Evolutionary conservation across 768 basidiomycete species (phyloP).

Genomic region (Naganishia randhawae): DNA sequence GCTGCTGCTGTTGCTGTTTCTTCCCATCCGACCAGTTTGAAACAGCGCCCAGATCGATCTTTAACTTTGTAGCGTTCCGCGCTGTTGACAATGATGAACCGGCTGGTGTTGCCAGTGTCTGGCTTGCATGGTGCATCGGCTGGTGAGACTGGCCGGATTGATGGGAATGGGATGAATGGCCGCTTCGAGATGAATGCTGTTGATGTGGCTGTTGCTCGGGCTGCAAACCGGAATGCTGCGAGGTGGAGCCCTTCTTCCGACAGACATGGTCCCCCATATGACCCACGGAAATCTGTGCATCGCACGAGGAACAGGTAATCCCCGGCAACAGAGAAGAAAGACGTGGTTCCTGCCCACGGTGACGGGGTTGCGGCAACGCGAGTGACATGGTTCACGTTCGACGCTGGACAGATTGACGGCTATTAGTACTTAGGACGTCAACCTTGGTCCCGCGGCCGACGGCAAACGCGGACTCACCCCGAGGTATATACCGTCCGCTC

Average conservation of each 20-base stretch:
- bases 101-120: background rate
- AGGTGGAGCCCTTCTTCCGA: constrained; percentile 21
- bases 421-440: background rate
- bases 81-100: constrained; percentile 10
- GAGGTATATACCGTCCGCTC: background rate
- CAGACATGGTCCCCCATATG: constrained; percentile 78
- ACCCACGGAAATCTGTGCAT: constrained; percentile 64
- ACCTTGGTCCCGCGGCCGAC: background rate
- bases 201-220: constrained; percentile 10
- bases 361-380: constrained; percentile 1
- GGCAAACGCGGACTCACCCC: background rate
- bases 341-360: background rate
- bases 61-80: constrained; percentile 8
- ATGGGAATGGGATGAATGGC: constrained; percentile 17
- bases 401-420: background rate
- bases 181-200: constrained; percentile 19
- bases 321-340: constrained; percentile 54
- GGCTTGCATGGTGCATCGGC: constrained; percentile 31
- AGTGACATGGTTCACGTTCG: constrained; percentile 9
- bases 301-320: constrained; percentile 80
- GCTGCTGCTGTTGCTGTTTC: background rate
- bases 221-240: constrained; percentile 2
- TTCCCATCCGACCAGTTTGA: background rate
- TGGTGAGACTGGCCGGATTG: constrained; percentile 31
- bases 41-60: background rate